Base-by-base conservation (phyloP, 345 rosid genomes). In the Bretschneidera sinensis region DNA sequence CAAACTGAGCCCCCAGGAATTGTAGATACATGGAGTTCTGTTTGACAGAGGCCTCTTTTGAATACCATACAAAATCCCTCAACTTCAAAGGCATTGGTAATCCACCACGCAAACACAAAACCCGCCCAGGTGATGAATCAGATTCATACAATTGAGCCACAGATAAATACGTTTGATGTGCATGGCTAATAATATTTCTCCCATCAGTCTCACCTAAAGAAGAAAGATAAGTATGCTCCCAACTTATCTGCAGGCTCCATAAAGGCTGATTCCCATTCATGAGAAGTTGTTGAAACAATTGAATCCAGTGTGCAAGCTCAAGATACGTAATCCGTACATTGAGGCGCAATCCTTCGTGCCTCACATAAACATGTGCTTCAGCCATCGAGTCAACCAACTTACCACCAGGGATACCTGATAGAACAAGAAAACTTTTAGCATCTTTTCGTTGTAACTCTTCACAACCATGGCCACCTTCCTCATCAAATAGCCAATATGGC, bases 211-310 rank as follows among this genome's bases (percentile, higher is more conserved):
- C 82, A 22, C 96, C 97, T 25, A 92, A 76, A 59, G 98, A 81
- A 51, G 89, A 90, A 55, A 87, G 76, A 78, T 89, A 92, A n/a
- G 85, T 84, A 68, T 89, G 94, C 68, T 85, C 94, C 96, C 94
- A 92, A 73, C 97, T 87, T 63, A 79, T 75, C 51, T 83, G 85
- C 39, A 92, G 83, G 64, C 98, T 92, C 98, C 97, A 89, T 28
- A 74, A 15, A 53, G 82, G 80, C 65, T 71, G 83, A 73, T 81
- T 84, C 15, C 98, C 97, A 67, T 73, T 86, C 66, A 62, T 60
- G 59, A 87, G 77, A 74, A 92, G 92, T 69, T 79, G 83, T 74
- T 87, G 88, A 66, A 87, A 89, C 59, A 92, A 78, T 55, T 83
- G 84, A 73, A 83, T 79, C 98, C 97, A 89, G 39, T 86, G 88